Evolutionary conservation across 257 asterid genomes (phyloP).

Genomic region (Jacaranda mimosifolia): DNA sequence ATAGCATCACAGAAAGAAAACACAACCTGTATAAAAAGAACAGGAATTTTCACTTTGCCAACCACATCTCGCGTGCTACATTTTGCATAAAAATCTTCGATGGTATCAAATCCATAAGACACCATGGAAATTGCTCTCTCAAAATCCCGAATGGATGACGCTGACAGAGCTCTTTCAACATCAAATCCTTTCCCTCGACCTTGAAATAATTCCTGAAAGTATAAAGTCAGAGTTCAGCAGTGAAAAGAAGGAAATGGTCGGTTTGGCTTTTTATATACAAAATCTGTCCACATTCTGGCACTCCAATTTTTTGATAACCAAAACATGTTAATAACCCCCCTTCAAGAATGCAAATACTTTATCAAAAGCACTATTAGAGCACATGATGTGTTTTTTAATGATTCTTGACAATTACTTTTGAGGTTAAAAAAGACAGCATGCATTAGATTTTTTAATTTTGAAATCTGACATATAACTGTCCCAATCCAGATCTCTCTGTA

Average conservation of each 20-base stretch:
- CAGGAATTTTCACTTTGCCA: constrained; percentile 87
- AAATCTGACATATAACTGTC: background rate
- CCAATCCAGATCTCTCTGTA: background rate
- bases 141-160: constrained; percentile 80
- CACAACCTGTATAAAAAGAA: constrained; percentile 89
- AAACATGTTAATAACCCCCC: no score
- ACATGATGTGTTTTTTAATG: background rate
- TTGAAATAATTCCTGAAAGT: constrained; percentile 87
- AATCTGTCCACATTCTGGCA: constrained; percentile 18
- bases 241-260: constrained; percentile 25
- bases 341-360: background rate
- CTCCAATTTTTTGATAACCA: constrained; percentile 1
- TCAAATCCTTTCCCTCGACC: constrained; percentile 89
- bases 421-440: constrained; percentile 13
- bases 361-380: constrained; percentile 13
- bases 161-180: constrained; percentile 77
- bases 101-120: constrained; percentile 71
- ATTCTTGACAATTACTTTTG: constrained; percentile 13
- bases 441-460: constrained; percentile 15
- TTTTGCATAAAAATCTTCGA: constrained; percentile 82
- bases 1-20: constrained; percentile 29
- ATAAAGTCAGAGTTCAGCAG: constrained; percentile 29
- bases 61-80: constrained; percentile 82
- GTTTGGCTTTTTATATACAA: background rate
- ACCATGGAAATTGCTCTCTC: constrained; percentile 89